Evolutionary conservation across 768 basidiomycete species (phyloP), one percentile per base, ranked within the genome.

Genomic region (Coprinopsis marcescibilis): DNA sequence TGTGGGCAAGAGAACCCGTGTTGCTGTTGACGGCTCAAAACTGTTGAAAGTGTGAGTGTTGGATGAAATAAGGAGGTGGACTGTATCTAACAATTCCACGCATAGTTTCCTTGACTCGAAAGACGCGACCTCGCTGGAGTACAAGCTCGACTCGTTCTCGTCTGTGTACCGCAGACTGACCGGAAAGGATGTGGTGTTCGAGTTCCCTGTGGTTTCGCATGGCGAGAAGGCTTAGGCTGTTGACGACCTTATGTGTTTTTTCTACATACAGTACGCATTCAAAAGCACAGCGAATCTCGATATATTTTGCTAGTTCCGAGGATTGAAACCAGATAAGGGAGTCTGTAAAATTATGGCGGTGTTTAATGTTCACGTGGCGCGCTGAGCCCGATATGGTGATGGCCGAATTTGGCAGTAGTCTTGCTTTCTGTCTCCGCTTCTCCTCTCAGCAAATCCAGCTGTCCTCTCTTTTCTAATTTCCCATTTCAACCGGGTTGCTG

Each of bases 101-200:
- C 15, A 24, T 50, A 98, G 95, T 57, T 86, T 93, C 77, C 86
- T 99, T 56, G 96, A 99, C 77, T 76, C 91, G 55, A 98, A 98
- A 70, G 96, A 99, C 65, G 82, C 92, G 47, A 98, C 93, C 66
- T 89, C 91, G 61, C 78, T 98, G 65, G 96, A 98, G 78, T 97
- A 99, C 87, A 99, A 99, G 81, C 80, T 98, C 59, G 96, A 99
- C 74, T 95, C 94, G 54, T 99, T 98, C 77, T 88, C 94, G 40
- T 93, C 91, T 33, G 90, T 98, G 54, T 97, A 96, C 80, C 88
- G 86, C 62, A 81, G 86, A 53, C 72, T 96, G 65, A 95, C 93
- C 55, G 94, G 94, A 65, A 97, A 96, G 78, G 94, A 97, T 54
- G 94, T 96, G 49, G 83, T 87, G 45, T 92, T 92, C 63, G 89